phyloP scores from a whole-genome alignment of 2,329 filamentous ascomycete genomes.

The Alternaria sp. region DNA sequence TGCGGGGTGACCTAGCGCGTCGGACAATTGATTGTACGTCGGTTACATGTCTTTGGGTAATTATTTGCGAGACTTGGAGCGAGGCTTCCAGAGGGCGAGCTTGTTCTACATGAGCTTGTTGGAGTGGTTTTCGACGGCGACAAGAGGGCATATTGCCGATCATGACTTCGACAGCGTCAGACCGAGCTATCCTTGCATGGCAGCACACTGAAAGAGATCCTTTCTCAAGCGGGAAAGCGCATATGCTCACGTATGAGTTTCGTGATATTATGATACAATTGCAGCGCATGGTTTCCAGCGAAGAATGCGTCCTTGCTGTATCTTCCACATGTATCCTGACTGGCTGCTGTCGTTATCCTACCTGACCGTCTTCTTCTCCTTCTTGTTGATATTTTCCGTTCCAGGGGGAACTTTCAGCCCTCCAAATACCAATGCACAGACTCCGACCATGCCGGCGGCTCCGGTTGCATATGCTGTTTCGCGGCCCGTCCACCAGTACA shows the following conservation, averaged over 20 bases:
- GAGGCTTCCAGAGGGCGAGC: not conserved
- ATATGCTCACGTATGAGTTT: not conserved
- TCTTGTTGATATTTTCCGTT: conserved; percentile 43
- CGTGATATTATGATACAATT: not conserved
- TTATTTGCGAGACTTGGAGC: not conserved
- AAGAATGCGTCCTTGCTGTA: not conserved
- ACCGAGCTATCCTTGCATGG: not conserved
- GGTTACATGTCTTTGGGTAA: not conserved
- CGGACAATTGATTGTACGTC: not conserved
- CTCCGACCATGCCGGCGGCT: conserved; percentile 78
- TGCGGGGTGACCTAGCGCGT: conserved; percentile 21
- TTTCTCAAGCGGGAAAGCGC: not conserved
- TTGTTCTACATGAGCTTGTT: not conserved
- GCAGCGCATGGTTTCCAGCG: not conserved
- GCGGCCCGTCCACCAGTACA: conserved; percentile 98
- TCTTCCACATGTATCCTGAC: not conserved
- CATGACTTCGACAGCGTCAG: not conserved
- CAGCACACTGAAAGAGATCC: not conserved
- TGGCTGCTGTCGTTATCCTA: not conserved
- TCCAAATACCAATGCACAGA: conserved; percentile 74
- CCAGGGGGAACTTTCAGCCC: conserved; percentile 71
- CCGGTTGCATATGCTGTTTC: conserved; percentile 85
- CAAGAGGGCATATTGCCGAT: not conserved
- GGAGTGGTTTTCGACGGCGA: not conserved
- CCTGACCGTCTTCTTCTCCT: conserved; percentile 21